Conservation (phyloP, 805 yeast species). For the Candida manassasensis region DNA sequence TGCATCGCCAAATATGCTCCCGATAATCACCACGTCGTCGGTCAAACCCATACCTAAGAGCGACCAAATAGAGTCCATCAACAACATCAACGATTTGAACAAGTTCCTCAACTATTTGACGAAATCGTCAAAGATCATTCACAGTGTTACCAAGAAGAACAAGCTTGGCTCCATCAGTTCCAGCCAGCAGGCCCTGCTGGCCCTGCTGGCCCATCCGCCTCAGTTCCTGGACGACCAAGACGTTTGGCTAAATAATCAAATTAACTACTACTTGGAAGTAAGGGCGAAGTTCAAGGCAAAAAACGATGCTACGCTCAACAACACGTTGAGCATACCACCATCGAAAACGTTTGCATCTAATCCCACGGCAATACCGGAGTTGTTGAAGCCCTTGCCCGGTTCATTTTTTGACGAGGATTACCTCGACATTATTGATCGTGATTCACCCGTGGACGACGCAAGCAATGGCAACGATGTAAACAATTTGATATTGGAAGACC, state of each 20-base stretch:
- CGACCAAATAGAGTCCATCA: constrained; percentile 36
- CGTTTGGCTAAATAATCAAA: constrained; percentile 19
- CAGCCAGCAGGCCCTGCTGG: neutral
- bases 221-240: constrained; percentile 9
- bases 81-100: constrained; percentile 37
- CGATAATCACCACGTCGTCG: constrained; percentile 5
- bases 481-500: constrained; percentile 11
- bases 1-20: neutral
- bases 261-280: constrained; percentile 18
- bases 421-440: neutral
- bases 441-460: neutral
- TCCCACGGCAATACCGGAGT: neutral
- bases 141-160: constrained; percentile 30
- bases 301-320: constrained; percentile 3
- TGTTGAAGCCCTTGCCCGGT: constrained; percentile 1
- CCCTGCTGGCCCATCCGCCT: neutral
- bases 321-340: neutral
- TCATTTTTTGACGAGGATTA: constrained; percentile 3
- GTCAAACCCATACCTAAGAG: constrained; percentile 7
- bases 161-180: constrained; percentile 7
- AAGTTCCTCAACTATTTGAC: constrained; percentile 34
- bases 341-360: neutral
- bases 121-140: constrained; percentile 33
- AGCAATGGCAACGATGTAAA: constrained; percentile 5
- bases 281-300: constrained; percentile 14